Evolutionary conservation across 2,329 filamentous ascomycete species (phyloP).

Genomic region (Chrysoporthe deuterocubensis): DNA sequence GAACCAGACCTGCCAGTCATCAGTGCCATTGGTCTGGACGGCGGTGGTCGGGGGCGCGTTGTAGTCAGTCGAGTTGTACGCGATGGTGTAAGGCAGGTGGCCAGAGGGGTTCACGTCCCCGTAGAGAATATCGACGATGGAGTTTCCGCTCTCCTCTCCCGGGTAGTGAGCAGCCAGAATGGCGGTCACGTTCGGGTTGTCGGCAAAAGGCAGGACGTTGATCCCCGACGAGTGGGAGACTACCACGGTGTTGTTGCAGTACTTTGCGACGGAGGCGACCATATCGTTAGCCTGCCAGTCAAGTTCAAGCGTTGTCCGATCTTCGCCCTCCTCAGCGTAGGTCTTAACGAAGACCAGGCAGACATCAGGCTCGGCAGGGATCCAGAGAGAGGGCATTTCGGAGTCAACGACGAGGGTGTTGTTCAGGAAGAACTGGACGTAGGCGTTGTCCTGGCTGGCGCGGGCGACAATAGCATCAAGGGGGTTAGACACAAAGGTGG

Average conservation of each 20-base stretch:
- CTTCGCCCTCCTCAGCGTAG: constrained; percentile 68
- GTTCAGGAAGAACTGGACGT: constrained; percentile 49
- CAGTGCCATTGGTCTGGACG: constrained; percentile 41
- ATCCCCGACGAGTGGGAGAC: constrained; percentile 66
- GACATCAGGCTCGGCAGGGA: constrained; percentile 59
- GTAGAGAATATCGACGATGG: constrained; percentile 65
- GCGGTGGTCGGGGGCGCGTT: constrained; percentile 45
- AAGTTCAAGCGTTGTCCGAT: constrained; percentile 56
- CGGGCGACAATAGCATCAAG: constrained; percentile 59
- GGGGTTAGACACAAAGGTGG: constrained; percentile 59
- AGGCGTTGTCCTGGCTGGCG: constrained; percentile 45
- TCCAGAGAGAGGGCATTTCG: constrained; percentile 50
- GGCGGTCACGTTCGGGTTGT: constrained; percentile 64
- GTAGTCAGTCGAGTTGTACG: constrained; percentile 55
- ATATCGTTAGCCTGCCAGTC: constrained; percentile 67
- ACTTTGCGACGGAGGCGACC: constrained; percentile 52
- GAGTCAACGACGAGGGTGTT: constrained; percentile 46
- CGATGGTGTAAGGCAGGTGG: constrained; percentile 71
- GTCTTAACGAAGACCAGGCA: constrained; percentile 70
- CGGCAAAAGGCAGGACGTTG: constrained; percentile 58
- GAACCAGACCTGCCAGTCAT: constrained; percentile 55
- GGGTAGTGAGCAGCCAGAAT: constrained; percentile 65
- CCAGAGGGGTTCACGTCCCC: constrained; percentile 64
- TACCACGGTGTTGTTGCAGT: constrained; percentile 56
- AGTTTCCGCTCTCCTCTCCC: constrained; percentile 64